Evolutionary conservation across 257 asterid species (phyloP), one percentile per base, ranked within the genome.

Genomic region (Capsicum pubescens): DNA sequence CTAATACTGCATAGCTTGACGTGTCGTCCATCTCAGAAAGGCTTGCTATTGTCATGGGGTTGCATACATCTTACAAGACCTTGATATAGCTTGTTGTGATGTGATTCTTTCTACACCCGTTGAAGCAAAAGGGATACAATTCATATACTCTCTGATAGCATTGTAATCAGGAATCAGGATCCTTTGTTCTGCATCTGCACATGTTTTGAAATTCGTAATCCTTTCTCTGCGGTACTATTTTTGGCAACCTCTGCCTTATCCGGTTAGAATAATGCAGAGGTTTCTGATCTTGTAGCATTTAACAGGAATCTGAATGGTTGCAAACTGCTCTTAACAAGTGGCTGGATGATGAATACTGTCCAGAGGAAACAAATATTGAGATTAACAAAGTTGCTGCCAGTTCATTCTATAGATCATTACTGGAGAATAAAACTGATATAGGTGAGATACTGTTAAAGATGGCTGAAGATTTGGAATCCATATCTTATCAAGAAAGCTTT

Each of bases 281-380:
- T 26, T 26, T 26, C 32, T 26, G 32, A 26, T 39, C 46, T 11
- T 59, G 46, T 19, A 8, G 36, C 54, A 11, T 61, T 35, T 26
- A 15, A 89, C 90, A 93, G 99, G 98, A 93, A 87, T 90, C 97
- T 9, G 95, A 91, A 84, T 95, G 99, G 99, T 91, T 95, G 58
- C 91, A 94, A 88, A 89, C 82, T 85, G 89, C 92, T 57, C 92
- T 94, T 60, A 92, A 91, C 74, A 92, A 93, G 89, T 95, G 99
- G 99, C 86, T 95, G 90, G 99, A 95, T 82, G 95, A 94, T 10
- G 99, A 95, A 88, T 95, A 94, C 81, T 95, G 99, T 85, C 97
- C 97, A 2, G 99, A 95, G 95, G 89, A 87, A 44, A 94, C 98
- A 12, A 95, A 95, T 70, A 14, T 90, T 46, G 94, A 92, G 54